phyloP scores from a whole-genome alignment of 2,329 filamentous ascomycete species.

The Epichloe scottii region DNA sequence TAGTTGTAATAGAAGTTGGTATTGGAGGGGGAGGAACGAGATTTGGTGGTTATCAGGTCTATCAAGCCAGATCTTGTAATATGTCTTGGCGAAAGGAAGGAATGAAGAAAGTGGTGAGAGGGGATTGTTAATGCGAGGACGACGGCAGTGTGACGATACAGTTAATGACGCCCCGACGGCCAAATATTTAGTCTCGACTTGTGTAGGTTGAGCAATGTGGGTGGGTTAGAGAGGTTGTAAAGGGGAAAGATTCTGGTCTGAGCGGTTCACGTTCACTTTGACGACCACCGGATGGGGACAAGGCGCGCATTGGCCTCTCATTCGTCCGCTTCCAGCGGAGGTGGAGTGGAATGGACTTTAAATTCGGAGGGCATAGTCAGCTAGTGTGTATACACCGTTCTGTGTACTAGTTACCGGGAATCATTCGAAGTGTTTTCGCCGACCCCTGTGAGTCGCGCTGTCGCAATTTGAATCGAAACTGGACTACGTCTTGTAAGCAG shows the following conservation, averaged over 20 bases:
- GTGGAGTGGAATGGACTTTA: too few relatives aligned
- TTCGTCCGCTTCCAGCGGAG: not conserved
- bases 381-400: too few relatives aligned
- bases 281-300: not conserved
- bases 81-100: not conserved
- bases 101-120: not conserved
- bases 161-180: too few relatives aligned
- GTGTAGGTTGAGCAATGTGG: not conserved
- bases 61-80: not conserved
- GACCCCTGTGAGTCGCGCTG: too few relatives aligned
- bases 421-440: too few relatives aligned
- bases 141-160: not conserved
- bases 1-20: not conserved
- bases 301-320: not conserved
- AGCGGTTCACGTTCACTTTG: not conserved
- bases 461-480: not conserved
- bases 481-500: not conserved
- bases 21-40: not conserved
- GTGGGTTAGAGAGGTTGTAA: not conserved
- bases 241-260: not conserved
- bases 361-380: too few relatives aligned
- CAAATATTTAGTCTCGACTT: too few relatives aligned
- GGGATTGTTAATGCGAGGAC: not conserved
- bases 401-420: too few relatives aligned
- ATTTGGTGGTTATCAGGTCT: not conserved